Base-by-base conservation (phyloP, 2,329 filamentous ascomycete species). In the Cladosporium colombiae region DNA sequence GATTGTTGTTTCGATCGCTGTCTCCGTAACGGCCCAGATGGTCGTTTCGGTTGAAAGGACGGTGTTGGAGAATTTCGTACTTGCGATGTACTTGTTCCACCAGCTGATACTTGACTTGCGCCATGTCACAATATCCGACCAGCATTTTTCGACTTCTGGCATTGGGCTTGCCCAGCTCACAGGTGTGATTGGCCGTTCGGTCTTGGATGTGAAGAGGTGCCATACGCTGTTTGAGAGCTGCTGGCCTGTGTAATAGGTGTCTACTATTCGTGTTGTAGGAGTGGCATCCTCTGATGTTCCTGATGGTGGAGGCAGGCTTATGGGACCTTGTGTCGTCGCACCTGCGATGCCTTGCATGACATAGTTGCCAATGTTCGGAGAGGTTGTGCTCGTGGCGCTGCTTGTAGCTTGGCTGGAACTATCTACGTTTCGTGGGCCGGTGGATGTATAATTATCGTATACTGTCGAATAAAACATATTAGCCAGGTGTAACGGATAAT, bases 111-210 rank as follows among this genome's bases (percentile, higher is more conserved):
- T 57, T 18, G 52, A 46, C 4, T 18, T 33, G 2, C 62, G 52
- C 62, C 62, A 64, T 13, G 25, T 35, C 8, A 58, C 53, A 18
- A 64, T 64, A 13, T 58, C 56, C 18, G 62, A 64, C 62, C 62
- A 64, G 37, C 62, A 64, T 11, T 59, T 57, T 27, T 49, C 53
- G 14, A 58, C 27, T 35, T 49, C 14, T 21, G 62, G 52, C 56
- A 64, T 53, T 5, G 13, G 7, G n/a, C 44, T 62, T n/a, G 59
- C 18, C 59, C 59, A 62, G 21, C 59, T 62, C 11, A 62, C 37
- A 5, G 59, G 23, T 10, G 4, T 7, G 10, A 5, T 27, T 2
- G 59, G 59, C 21, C 59, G 11, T 25, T 25, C 23, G 35, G 59
- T 52, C 27, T 46, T 27, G 40, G 44, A n/a, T 25, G 18, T 31